These are phyloP conservation scores for Phenoliferia sp. DNA, from an alignment of 1,284 basidiomycete genomes.

Conservation along the genomic window DNA sequence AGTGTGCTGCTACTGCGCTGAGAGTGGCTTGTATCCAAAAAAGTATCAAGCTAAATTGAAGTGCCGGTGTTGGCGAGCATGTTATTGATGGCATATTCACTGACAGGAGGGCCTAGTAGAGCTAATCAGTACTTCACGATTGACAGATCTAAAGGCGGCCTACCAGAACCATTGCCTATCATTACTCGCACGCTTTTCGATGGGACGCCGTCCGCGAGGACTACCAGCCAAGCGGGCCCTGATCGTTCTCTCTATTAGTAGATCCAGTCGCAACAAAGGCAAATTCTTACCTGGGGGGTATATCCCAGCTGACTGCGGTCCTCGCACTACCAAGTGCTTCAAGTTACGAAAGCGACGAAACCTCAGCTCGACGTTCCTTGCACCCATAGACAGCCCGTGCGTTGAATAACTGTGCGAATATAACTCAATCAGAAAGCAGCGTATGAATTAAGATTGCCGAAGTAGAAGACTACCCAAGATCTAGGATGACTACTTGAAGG, in stretches of 20 bases:
- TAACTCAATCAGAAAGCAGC: no score
- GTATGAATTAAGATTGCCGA: no score
- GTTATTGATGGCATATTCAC: no score
- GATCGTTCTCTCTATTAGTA: not conserved
- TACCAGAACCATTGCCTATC: conserved; percentile 51
- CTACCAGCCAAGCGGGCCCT: conserved; percentile 70
- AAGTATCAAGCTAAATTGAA: no score
- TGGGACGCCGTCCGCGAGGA: conserved; percentile 64
- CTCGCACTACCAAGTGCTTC: conserved; percentile 44
- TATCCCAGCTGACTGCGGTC: conserved; percentile 40
- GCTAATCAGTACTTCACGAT: no score
- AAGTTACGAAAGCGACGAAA: not conserved
- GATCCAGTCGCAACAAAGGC: not conserved
- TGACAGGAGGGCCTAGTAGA: no score
- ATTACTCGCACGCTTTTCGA: conserved; percentile 61
- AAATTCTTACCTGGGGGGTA: conserved; percentile 11
- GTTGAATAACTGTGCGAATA: no score
- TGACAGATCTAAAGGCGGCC: no score
- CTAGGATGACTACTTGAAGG: conserved; percentile 59
- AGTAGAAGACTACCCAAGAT: no score
- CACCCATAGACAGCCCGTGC: conserved; percentile 58
- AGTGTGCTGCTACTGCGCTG: no score
- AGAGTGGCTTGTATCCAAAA: no score
- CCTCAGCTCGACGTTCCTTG: conserved; percentile 54
- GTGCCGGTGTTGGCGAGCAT: no score